Percentiles rank a stretch among this genome's conserved stretches.
Conservation (phyloP, 1,284 basidiomycete species). For the Fistulina hepatica region DNA sequence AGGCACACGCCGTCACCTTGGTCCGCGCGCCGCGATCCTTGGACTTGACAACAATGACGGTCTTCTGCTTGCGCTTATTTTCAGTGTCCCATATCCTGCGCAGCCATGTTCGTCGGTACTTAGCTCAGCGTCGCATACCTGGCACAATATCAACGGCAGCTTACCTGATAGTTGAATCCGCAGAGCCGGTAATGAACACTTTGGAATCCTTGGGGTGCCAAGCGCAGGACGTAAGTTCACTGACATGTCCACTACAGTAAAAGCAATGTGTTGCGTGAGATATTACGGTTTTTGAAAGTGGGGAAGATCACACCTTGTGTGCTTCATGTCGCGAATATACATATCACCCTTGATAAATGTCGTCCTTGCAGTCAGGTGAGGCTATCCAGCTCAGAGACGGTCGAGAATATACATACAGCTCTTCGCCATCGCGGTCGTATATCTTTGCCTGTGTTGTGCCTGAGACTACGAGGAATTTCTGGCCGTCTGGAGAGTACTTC, state of each 20-base stretch:
- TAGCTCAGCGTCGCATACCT: no score
- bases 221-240: slow-evolving; percentile 78
- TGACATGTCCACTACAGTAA: slow-evolving; percentile 79
- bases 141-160: slow-evolving; percentile 16
- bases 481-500: slow-evolving; percentile 80
- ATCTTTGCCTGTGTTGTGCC: slow-evolving; percentile 84
- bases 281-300: slow-evolving; percentile 1
- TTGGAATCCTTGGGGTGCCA: slow-evolving; percentile 86
- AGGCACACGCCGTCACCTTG: slow-evolving; percentile 80
- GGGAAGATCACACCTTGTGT: slow-evolving; percentile 62
- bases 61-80: slow-evolving; percentile 82
- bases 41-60: slow-evolving; percentile 91
- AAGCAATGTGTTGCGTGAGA: no score
- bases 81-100: slow-evolving; percentile 87
- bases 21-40: slow-evolving; percentile 94
- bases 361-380: slow-evolving; percentile 52
- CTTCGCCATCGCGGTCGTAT: slow-evolving; percentile 84
- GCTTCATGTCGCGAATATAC: slow-evolving; percentile 97
- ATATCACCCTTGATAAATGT: slow-evolving; percentile 93
- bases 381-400: slow-evolving; percentile 24
- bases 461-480: slow-evolving; percentile 76
- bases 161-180: slow-evolving; percentile 88
- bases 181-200: slow-evolving; percentile 85
- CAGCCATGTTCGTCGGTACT: slow-evolving; percentile 7
- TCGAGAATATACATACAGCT: slow-evolving; percentile 50